phyloP scores from a whole-genome alignment of 2,329 filamentous ascomycete genomes.

The Sarocladium brachiariae region DNA sequence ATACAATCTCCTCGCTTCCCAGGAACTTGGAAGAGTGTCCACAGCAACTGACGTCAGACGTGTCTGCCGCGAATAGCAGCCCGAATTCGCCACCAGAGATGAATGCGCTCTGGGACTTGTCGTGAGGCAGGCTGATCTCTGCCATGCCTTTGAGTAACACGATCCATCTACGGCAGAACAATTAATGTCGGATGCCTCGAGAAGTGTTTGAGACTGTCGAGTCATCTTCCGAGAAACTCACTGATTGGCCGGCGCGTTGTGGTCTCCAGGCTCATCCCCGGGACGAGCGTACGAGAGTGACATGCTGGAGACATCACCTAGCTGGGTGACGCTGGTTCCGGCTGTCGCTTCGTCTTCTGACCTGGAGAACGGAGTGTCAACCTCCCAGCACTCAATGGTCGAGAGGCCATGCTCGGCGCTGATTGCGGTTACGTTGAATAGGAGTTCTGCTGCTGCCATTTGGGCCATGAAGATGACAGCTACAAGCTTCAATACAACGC shows the following conservation, averaged over 20 bases:
- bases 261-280: neutral
- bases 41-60: conserved; percentile 26
- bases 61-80: conserved; percentile 34
- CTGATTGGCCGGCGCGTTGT: neutral
- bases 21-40: conserved; percentile 36
- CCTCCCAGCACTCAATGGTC: conserved; percentile 36
- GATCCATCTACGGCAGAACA: conserved; percentile 16
- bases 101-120: conserved; percentile 27
- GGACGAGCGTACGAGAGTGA: conserved; percentile 19
- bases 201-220: too few species aligned
- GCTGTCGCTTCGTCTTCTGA: conserved; percentile 24
- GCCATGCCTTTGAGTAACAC: conserved; percentile 31
- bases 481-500: too few species aligned
- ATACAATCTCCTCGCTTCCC: conserved; percentile 26
- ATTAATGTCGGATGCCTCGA: neutral
- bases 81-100: conserved; percentile 32
- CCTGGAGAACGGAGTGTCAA: conserved; percentile 16
- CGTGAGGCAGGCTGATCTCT: conserved; percentile 30
- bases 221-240: too few species aligned
- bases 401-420: conserved; percentile 27
- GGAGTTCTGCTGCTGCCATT: neutral
- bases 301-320: conserved; percentile 26
- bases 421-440: conserved; percentile 33
- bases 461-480: neutral
- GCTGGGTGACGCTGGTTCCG: conserved; percentile 21